A percentile compares a stretch with the other conserved stretches of the same genome.
Evolutionary conservation across 2,329 filamentous ascomycete genomes (phyloP).

Genomic region (Herpotrichia juniperi): DNA sequence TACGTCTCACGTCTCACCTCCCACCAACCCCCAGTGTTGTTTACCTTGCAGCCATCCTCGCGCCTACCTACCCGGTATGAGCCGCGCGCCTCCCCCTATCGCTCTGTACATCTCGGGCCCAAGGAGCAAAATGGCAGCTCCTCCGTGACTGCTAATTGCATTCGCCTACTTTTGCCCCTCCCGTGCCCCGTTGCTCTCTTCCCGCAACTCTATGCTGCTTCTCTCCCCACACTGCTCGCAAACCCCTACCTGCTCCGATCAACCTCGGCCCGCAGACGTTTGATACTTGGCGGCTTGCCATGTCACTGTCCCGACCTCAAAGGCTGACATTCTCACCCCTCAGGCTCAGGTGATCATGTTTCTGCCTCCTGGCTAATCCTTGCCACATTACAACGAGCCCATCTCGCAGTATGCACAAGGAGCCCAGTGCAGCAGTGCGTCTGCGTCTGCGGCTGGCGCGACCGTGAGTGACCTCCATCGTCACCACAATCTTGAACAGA

Average conservation of each 20-base stretch:
- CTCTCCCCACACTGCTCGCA: slow-evolving; percentile 6
- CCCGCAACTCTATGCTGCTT: slow-evolving; percentile 5
- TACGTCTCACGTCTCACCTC: background rate
- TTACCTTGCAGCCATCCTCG: background rate
- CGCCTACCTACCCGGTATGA: background rate
- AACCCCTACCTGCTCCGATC: background rate
- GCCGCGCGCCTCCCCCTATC: slow-evolving; percentile 1
- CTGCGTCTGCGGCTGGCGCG: slow-evolving; percentile 10
- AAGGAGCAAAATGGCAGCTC: slow-evolving; percentile 11
- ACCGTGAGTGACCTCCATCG: slow-evolving; percentile 18
- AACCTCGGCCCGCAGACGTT: background rate
- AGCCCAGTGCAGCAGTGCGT: background rate
- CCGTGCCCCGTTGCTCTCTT: background rate
- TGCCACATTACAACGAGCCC: background rate
- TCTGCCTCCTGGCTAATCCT: background rate
- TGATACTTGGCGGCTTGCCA: background rate
- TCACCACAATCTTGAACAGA: background rate
- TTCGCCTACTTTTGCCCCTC: background rate
- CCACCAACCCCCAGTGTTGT: background rate
- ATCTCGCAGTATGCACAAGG: background rate
- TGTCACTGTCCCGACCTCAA: background rate
- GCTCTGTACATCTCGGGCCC: background rate
- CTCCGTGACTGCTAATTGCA: slow-evolving; percentile 8
- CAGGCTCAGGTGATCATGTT: background rate
- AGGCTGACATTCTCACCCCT: background rate